A percentile compares a stretch with the other conserved stretches of the same genome.
phyloP scores from a whole-genome alignment of 1,139 yeast genomes.

The Pichia sp. region DNA sequence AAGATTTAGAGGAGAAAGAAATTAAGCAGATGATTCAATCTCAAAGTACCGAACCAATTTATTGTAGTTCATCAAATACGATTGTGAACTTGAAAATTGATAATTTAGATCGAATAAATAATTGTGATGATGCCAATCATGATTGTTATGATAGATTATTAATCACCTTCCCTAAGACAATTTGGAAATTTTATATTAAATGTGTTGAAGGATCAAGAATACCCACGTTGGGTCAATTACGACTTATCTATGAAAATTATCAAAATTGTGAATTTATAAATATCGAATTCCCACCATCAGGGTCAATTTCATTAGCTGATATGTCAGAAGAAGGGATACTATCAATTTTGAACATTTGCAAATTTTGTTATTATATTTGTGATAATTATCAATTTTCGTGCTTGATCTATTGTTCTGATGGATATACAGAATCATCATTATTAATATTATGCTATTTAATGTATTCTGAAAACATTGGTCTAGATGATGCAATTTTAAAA shows the following conservation, averaged over 20 bases:
- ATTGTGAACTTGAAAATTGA: constrained; percentile 34
- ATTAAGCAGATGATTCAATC: background rate
- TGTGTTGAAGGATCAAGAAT: constrained; percentile 52
- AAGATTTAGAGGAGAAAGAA: constrained; percentile 1
- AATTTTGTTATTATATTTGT: constrained; percentile 43
- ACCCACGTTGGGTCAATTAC: constrained; percentile 40
- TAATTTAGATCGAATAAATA: constrained; percentile 18
- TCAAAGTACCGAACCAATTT: constrained; percentile 30
- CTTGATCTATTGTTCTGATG: constrained; percentile 77
- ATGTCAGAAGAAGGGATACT: constrained; percentile 49
- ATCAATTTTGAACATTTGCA: constrained; percentile 58
- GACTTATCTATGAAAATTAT: constrained; percentile 31
- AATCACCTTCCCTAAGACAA: constrained; percentile 31
- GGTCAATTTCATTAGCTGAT: constrained; percentile 70
- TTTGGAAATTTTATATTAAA: constrained; percentile 38
- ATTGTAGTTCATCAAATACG: constrained; percentile 48
- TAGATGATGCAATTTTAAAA: constrained; percentile 49
- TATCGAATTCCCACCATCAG: constrained; percentile 77
- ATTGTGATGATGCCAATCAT: constrained; percentile 6
- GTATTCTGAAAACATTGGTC: constrained; percentile 45
- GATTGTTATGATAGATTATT: constrained; percentile 24
- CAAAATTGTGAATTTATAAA: constrained; percentile 32
- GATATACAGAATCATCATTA: constrained; percentile 85
- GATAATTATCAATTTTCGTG: constrained; percentile 26
- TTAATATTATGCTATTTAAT: constrained; percentile 65